Evolutionary conservation across 2,329 filamentous ascomycete genomes (phyloP), one percentile per base, ranked within the genome.

Genomic region (Trematosphaeria pertusa): DNA sequence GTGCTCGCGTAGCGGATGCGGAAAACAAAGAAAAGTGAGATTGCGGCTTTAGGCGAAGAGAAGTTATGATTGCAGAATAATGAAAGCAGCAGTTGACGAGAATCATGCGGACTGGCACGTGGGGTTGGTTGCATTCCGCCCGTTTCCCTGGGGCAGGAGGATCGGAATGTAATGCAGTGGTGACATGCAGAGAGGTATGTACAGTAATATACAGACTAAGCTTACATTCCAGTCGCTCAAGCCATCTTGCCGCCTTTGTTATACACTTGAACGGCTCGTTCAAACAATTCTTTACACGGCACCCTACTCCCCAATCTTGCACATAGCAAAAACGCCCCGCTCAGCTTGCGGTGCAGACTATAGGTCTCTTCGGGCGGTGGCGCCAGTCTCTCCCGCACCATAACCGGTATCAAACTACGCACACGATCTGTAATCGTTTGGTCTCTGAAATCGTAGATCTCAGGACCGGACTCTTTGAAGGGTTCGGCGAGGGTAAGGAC

Each of bases 311-410:
- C 91, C 49, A 99, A 71, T 56, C 86, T 83, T 0, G 94, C 92
- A 71, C 94, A 99, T 14, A 99, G 78, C 64, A 99, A 73, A 69
- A 99, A 99, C 0, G 94, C 95, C 0, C 94, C 94, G 70, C 91
- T 96, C 43, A 99, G 76, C 76, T 99, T 99, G 50, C 94, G 84
- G 73, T 99, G 94, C 63, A 99, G 74, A 69, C 88, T 93, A 68
- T 99, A 99, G 41, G 94, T 99, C 79, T 99, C 94, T 75, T 99
- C 95, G 0, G 94, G 94, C 18, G 95, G 94, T 18, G 94, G 93
- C 12, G 90, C 85, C 15, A 99, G 75, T 26, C 94, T 78, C 77
- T 99, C 94, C 46, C 84, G 83, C 36, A 99, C 80, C 94, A 99
- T 99, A 42, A 96, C 78, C 12, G 94, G 94, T 58, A 99, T 97